Base-by-base conservation (phyloP, 495 filamentous ascomycete genomes). In the Podospora tetraspora region DNA sequence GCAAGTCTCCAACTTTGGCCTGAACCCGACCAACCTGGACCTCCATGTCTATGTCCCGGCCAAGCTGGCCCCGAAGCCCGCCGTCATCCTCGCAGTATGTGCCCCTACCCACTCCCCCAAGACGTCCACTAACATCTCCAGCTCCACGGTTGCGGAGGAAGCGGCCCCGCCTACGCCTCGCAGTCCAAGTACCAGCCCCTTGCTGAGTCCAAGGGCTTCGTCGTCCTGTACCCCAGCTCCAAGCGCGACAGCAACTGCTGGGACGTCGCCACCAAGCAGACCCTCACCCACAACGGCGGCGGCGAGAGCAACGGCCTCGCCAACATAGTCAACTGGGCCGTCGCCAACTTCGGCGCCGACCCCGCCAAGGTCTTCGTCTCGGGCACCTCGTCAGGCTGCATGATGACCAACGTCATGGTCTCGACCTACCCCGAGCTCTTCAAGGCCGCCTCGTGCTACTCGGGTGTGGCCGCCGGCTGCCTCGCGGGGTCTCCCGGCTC, bases 311-410 rank as follows among this genome's bases (percentile, higher is more conserved):
- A 77, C 56, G 79, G 81, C 11, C 80, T 87, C 59, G 81, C 79
- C 57, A 84, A 81, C 74, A 88, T 89, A 84, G 58, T 86, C 27
- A 78, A 75, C 27, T 85, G 81, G 73, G 75, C 81, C 23, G 74
- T 82, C 57, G 23, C 69, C 10, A 77, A 77, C n/a, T 85, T 84
- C 74, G 73, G 75, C 25, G 83, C 77, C 24, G 82, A 86, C 70
- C 68, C 78, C 0, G 68, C 71, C 64, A 81, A 79, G 59, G 75
- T 85, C 37, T 86, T 78, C 58, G 80, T 80, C 21, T 81, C 78
- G 9, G 83, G 83, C 32, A 77, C 75, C 3, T 82, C 79, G 7
- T 85, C 84, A 0, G 84, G 83, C 0, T 82, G 79, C 59, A 85
- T 84, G 80, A 86, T 86, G 84, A 81, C 83, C 61, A 81, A 81